Evolutionary conservation across 2,329 filamentous ascomycete species (phyloP).

Genomic region (Proliferodiscus dingleyae): DNA sequence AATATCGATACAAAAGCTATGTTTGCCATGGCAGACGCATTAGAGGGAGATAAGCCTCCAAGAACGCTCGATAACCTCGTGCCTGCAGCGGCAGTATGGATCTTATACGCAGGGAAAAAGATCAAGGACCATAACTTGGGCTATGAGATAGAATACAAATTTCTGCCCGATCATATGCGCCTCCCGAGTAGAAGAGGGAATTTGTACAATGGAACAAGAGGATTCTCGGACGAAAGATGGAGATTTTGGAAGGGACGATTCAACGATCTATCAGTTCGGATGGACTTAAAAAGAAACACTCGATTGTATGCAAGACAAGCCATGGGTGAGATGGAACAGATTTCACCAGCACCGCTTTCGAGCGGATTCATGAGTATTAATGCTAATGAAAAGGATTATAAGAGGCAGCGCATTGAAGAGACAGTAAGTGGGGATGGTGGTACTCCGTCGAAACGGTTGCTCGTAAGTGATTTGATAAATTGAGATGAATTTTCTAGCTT

Average conservation of each 20-base stretch:
- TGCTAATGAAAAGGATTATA: neutral
- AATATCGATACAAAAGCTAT: neutral
- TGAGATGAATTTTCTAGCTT: no score
- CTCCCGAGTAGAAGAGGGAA: constrained; percentile 1
- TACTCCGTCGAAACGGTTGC: neutral
- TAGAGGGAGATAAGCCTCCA: neutral
- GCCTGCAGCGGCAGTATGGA: constrained; percentile 6
- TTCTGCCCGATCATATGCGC: neutral
- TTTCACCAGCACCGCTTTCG: neutral
- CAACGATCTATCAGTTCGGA: neutral
- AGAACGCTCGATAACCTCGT: constrained; percentile 1
- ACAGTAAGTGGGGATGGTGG: neutral
- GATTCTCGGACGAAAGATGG: constrained; percentile 7
- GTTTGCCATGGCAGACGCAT: constrained; percentile 1
- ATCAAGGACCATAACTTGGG: neutral
- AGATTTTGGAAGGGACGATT: constrained; percentile 4
- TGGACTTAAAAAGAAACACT: constrained; percentile 1
- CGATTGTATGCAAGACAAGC: constrained; percentile 4
- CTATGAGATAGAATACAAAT: neutral
- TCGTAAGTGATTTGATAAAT: neutral
- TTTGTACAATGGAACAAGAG: constrained; percentile 3
- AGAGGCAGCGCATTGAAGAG: neutral
- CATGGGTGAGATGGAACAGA: neutral
- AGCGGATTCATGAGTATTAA: neutral
- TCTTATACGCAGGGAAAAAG: constrained; percentile 3